Evolutionary conservation across 2,329 filamentous ascomycete genomes (phyloP), one percentile per base, ranked within the genome.

Genomic region (Diaporthe sp.): DNA sequence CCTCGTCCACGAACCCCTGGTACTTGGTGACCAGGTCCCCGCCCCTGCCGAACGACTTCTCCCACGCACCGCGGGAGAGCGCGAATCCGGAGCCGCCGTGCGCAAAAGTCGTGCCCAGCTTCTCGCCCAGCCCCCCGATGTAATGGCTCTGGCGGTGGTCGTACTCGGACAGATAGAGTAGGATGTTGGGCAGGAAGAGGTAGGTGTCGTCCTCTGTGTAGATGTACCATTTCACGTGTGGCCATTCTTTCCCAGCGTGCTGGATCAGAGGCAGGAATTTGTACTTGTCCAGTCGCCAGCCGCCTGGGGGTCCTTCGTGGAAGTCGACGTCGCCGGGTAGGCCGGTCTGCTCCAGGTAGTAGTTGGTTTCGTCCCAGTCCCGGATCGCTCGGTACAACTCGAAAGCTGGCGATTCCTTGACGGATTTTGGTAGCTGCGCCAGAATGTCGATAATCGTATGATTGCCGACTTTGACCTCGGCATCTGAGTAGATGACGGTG

Each of bases 401-500:
- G 69, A 79, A 74, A 39, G 57, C 44, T 2, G 62, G 25, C 19
- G 79, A 78, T 13, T 77, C 25, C 68, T 72, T 77, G 46, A 78
- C 74, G 19, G 67, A 73, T 15, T 77, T 76, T 55, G 78, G 77
- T 15, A 78, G 76, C 72, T 80, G 80, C 13, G 77, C 76, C 19
- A 81, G 78, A n/a, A 80, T 74, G 34, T 81, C 78, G 72, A 81
- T 77, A 42, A 81, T 71, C 9, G 77, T 74, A 67, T 77, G 78
- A 10, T 78, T 55, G 17, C 77, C 80, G 34, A 81, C 77, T n/a
- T 75, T 78, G n/a, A 78, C 79, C 13, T 77, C 76, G 39, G 76
- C 74, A 55, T 81, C 79, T 7, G 79, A 81, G 65, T 81, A 81
- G 19, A 81, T 68, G 17, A 80, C 74, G 13, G 79, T 72, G 28